Base-by-base conservation (phyloP, 2,329 filamentous ascomycete genomes). In the Berkeleyomyces basicola region DNA sequence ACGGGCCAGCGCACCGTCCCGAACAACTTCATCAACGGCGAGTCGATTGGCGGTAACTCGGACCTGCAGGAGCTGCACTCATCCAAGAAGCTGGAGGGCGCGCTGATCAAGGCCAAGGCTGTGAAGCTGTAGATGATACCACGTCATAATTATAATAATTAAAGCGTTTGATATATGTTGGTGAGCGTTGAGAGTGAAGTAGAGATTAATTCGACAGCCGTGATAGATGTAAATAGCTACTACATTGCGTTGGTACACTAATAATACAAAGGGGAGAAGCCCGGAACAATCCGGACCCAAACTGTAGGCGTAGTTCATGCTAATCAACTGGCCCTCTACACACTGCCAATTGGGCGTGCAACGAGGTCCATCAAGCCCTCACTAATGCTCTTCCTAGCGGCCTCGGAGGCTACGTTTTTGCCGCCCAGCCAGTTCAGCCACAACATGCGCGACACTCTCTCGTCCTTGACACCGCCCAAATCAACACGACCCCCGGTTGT, bases 41-140 rank as follows among this genome's bases (percentile, higher is more conserved):
- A 95, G 78, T 92, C 96, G 76, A 95, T 99, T 73, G 93, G 93
- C 67, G 93, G 93, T 68, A 97, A 97, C 82, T 95, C 90, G 33
- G 92, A 95, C 67, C 75, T 97, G 61, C 80, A 83, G 68, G 70
- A 70, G 40, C 74, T 93, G 68, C 76, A 88, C 62, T 70, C 67
- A 44, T 65, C 67, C 14, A 73, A 71, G 66, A 70, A 76, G 70
- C 72, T 77, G 37, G 69, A 75, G 70, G 66, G 68, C 44, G 68
- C 78, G 58, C 71, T 81, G 59, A 67, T 70, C 67, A 71, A 74
- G 39, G 76, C 75, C 31, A 74, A 73, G 66, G 78, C 76, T 59
- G 61, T 77, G 63, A 71, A 72, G 70, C 71, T 69, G 71, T 76
- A 75, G 76, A 11, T 23, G 7, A 33, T n/a, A 40, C 61, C 40